Evolutionary conservation across 805 yeast genomes (phyloP).

Genomic region (Sporopachydermia lactativora): DNA sequence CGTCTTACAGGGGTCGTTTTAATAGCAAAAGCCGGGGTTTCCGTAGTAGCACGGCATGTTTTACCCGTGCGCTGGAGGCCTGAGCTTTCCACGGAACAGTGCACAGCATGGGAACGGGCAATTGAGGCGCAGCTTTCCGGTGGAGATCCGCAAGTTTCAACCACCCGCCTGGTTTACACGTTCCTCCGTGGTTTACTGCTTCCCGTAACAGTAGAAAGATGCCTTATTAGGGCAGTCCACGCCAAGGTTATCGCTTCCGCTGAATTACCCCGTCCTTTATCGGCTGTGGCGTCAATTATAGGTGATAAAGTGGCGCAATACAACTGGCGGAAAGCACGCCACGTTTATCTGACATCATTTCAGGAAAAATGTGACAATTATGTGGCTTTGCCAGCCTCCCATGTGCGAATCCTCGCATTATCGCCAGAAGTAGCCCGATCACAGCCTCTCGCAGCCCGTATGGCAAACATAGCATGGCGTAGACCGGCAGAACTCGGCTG

Average conservation of each 20-base stretch:
- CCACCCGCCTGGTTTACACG: slow-evolving; percentile 14
- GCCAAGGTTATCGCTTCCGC: slow-evolving; percentile 13
- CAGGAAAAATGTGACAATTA: neutral
- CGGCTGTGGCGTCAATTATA: too few species aligned
- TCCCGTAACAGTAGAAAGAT: slow-evolving; percentile 13
- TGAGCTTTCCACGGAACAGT: too few species aligned
- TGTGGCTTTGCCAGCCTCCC: too few species aligned
- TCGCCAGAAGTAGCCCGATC: too few species aligned
- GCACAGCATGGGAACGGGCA: slow-evolving; percentile 11
- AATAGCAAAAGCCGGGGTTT: too few species aligned
- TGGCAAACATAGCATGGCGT: too few species aligned
- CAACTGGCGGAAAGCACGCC: slow-evolving; percentile 16
- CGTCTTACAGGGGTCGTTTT: too few species aligned
- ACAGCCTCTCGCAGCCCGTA: too few species aligned
- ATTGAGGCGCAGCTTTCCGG: slow-evolving; percentile 24
- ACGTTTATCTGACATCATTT: slow-evolving; percentile 6
- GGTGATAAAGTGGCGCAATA: slow-evolving; percentile 7
- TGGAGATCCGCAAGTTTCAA: slow-evolving; percentile 18
- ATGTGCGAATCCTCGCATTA: too few species aligned
- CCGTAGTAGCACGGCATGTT: too few species aligned
- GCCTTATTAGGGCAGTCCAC: slow-evolving; percentile 18
- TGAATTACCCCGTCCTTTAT: slow-evolving; percentile 9
- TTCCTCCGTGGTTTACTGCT: slow-evolving; percentile 15
- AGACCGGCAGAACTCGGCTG: too few species aligned
- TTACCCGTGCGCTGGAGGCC: too few species aligned